Conservation (phyloP, 371 early-diverging fungal genomes). For the Thermomucor indicae-seudaticae region DNA sequence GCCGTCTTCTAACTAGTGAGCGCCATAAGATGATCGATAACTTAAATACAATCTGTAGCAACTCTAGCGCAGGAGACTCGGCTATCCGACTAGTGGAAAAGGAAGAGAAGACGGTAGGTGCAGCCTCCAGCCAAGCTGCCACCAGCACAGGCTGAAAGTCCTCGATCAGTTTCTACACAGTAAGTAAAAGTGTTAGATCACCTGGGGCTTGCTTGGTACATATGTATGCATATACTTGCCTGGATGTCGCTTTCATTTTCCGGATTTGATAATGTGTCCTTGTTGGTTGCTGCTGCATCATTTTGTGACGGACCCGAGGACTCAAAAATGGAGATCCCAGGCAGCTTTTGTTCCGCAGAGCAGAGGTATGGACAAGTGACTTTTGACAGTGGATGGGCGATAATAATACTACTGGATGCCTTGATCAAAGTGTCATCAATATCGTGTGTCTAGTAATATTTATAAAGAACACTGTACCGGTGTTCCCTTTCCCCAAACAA, state of each 20-base stretch:
- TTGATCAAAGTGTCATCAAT: no score
- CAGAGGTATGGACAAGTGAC: no score
- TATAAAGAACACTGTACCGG: no score
- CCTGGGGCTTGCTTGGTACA: neutral
- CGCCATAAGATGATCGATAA: conserved; percentile 67
- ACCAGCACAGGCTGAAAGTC: conserved; percentile 62
- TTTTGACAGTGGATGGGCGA: no score
- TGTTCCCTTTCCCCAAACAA: no score
- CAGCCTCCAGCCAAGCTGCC: conserved; percentile 71
- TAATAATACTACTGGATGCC: no score
- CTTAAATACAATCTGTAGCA: conserved; percentile 46
- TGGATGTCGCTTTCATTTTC: conserved; percentile 2
- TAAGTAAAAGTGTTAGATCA: no score
- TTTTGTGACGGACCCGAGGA: conserved; percentile 20
- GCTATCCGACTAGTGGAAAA: conserved; percentile 24
- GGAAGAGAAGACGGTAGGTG: conserved; percentile 58
- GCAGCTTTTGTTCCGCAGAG: no score
- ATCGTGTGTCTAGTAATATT: no score
- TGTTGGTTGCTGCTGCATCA: no score
- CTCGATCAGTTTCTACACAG: conserved; percentile 34
- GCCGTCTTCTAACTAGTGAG: conserved; percentile 49
- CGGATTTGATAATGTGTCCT: neutral
- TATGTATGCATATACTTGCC: neutral
- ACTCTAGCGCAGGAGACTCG: conserved; percentile 43
- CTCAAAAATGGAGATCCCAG: no score